Evolutionary conservation across 306 rosid species (phyloP).

Genomic region (Luffa acutangula): DNA sequence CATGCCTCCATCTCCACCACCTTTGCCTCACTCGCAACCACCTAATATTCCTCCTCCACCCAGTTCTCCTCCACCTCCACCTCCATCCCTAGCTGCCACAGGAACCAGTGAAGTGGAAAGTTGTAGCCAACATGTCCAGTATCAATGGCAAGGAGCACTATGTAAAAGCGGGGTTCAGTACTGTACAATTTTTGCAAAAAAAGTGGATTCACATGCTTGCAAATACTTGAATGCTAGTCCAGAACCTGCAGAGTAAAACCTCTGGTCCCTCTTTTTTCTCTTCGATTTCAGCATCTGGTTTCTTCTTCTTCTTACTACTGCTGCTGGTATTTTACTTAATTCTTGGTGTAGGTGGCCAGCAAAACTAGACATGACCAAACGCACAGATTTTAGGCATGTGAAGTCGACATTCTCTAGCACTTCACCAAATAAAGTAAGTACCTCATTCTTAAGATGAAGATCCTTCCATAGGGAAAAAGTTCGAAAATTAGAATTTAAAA

Average conservation of each 20-base stretch:
- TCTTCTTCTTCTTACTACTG: slow-evolving; percentile 11
- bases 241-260: slow-evolving; percentile 77
- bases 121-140: slow-evolving; percentile 32
- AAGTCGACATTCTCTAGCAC: slow-evolving; percentile 66
- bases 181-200: slow-evolving; percentile 64
- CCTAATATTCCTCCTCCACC: slow-evolving; percentile 85
- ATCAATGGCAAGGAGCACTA: slow-evolving; percentile 74
- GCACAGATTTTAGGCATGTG: slow-evolving; percentile 79
- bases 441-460: slow-evolving; percentile 12
- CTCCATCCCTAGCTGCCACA: slow-evolving; percentile 40
- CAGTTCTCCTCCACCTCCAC: slow-evolving; percentile 48
- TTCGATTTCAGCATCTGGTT: not conserved
- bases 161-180: slow-evolving; percentile 93
- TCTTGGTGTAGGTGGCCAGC: slow-evolving; percentile 79
- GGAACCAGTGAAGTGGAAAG: slow-evolving; percentile 36
- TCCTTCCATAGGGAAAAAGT: not conserved
- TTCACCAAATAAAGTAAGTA: slow-evolving; percentile 72
- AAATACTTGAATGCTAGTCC: slow-evolving; percentile 55
- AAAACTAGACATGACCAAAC: slow-evolving; percentile 91
- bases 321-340: slow-evolving; percentile 2
- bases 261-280: slow-evolving; percentile 11
- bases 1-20: slow-evolving; percentile 71
- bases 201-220: slow-evolving; percentile 64
- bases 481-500: not conserved
- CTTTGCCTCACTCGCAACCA: slow-evolving; percentile 68